phyloP scores from a whole-genome alignment of 805 yeast genomes.

The Lachancea sp. region DNA sequence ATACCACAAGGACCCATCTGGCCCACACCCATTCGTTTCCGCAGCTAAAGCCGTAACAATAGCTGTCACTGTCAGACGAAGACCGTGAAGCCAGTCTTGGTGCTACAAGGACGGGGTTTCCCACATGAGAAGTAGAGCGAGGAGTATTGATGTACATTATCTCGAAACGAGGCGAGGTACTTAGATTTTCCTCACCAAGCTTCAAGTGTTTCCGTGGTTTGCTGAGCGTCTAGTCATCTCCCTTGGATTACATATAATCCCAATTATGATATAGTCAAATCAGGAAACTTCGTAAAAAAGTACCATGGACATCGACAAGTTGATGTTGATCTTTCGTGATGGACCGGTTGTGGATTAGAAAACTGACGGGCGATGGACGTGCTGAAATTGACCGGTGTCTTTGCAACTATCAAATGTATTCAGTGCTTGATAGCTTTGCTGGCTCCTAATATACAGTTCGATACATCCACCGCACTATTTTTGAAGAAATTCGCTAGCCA shows the following conservation, averaged over 20 bases:
- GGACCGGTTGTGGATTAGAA: too few species aligned
- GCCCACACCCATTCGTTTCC: slow-evolving; percentile 35
- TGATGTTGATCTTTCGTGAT: too few species aligned
- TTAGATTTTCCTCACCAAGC: too few species aligned
- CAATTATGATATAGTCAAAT: too few species aligned
- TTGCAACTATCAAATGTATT: slow-evolving; percentile 12
- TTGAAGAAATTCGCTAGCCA: slow-evolving; percentile 10
- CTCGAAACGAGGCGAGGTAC: too few species aligned
- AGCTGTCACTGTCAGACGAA: background rate
- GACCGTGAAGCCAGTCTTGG: background rate
- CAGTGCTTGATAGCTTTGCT: slow-evolving; percentile 23
- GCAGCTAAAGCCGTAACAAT: slow-evolving; percentile 18
- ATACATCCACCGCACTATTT: slow-evolving; percentile 27
- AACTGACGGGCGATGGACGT: slow-evolving; percentile 1
- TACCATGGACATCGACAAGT: background rate
- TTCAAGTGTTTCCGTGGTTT: background rate
- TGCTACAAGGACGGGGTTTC: background rate
- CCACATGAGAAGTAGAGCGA: background rate
- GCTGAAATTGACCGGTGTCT: background rate
- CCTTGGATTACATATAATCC: too few species aligned
- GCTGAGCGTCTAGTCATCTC: background rate
- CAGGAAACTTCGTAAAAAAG: too few species aligned
- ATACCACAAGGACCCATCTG: slow-evolving; percentile 61
- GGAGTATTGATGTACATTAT: background rate
- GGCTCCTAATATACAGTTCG: slow-evolving; percentile 25